These are phyloP conservation scores for Crataegus laevigata DNA, from an alignment of 306 rosid species.

Conservation along the genomic window DNA sequence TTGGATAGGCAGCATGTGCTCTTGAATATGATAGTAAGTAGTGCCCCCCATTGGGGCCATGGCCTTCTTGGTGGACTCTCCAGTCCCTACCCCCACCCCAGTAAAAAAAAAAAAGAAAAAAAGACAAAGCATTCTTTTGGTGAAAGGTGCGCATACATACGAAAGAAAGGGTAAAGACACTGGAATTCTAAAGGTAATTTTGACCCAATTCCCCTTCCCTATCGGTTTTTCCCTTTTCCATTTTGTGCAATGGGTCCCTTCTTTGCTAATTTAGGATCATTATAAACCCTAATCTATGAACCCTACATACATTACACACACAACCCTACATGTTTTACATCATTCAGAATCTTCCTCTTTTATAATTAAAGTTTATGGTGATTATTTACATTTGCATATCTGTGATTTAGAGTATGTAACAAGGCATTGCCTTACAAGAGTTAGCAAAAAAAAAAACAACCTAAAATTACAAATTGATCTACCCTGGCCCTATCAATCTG, in stretches of 20 bases:
- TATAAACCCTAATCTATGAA: background rate
- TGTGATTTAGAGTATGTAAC: background rate
- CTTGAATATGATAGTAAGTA: background rate
- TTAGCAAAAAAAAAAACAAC: background rate
- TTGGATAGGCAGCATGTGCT: constrained; percentile 16
- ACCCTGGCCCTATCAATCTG: background rate
- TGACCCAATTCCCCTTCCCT: constrained; percentile 14
- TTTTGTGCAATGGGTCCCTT: background rate
- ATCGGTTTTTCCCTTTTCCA: constrained; percentile 7
- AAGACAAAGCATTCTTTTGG: constrained; percentile 1
- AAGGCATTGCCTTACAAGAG: background rate
- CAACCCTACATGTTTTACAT: background rate
- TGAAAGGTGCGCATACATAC: constrained; percentile 18
- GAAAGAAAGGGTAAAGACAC: constrained; percentile 15
- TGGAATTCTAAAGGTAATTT: constrained; percentile 25
- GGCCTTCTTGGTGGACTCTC: constrained; percentile 1
- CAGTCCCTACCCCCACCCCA: background rate
- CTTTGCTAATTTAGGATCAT: background rate
- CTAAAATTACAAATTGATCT: background rate
- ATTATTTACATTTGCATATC: background rate
- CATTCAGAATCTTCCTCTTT: background rate
- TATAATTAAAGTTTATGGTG: background rate
- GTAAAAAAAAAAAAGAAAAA: background rate
- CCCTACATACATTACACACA: background rate
- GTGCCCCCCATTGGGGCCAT: background rate